Evolutionary conservation across 768 basidiomycete species (phyloP).

Genomic region (Auriscalpium vulgare): DNA sequence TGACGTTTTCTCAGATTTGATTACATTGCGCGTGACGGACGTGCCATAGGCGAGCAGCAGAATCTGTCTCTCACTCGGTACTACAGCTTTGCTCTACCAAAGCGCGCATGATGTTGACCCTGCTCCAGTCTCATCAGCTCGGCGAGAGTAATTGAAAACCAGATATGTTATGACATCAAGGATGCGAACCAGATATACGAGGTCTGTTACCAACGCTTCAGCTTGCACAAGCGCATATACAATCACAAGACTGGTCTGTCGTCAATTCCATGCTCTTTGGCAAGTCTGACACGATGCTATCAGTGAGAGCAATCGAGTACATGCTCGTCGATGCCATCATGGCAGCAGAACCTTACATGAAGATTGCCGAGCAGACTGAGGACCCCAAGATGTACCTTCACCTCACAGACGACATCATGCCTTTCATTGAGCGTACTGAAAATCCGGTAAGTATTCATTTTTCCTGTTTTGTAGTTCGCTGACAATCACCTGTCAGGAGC

Average conservation of each 20-base stretch:
- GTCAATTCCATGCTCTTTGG: not conserved
- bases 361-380: constrained; percentile 48
- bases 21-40: constrained; percentile 71
- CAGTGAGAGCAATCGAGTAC: constrained; percentile 72
- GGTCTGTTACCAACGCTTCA: constrained; percentile 66
- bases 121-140: constrained; percentile 58
- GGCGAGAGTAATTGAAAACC: constrained; percentile 62
- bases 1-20: constrained; percentile 49
- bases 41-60: constrained; percentile 59
- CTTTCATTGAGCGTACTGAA: constrained; percentile 46
- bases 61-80: constrained; percentile 42
- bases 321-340: constrained; percentile 82
- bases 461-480: not conserved
- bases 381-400: constrained; percentile 53
- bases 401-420: constrained; percentile 63
- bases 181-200: constrained; percentile 72
- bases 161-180: constrained; percentile 79
- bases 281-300: not conserved
- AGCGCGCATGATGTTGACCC: not conserved
- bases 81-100: not conserved
- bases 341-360: constrained; percentile 54
- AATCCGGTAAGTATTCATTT: constrained; percentile 34
- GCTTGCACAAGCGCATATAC: constrained; percentile 77
- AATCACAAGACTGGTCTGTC: constrained; percentile 65
- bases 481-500: constrained; percentile 35